Conservation (phyloP, 768 basidiomycete species). For the Pulveroboletus sp. region DNA sequence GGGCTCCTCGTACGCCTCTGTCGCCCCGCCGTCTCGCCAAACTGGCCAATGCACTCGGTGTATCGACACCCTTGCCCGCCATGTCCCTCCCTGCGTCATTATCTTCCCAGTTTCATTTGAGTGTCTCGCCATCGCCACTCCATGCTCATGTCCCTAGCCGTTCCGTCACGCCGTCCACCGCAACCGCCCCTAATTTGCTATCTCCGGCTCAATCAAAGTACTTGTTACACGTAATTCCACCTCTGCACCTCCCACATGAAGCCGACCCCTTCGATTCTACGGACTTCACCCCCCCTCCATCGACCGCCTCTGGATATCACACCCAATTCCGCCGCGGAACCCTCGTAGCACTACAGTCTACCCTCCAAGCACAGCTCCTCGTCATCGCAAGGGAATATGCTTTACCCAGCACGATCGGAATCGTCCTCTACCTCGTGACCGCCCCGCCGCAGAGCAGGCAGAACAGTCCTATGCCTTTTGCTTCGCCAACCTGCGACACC, state of each 20-base stretch:
- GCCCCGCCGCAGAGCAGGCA: constrained; percentile 25
- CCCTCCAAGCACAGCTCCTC: constrained; percentile 74
- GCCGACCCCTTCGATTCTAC: constrained; percentile 39
- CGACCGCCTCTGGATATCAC: constrained; percentile 71
- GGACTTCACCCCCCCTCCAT: constrained; percentile 51
- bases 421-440: constrained; percentile 78
- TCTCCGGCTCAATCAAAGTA: constrained; percentile 56
- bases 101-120: constrained; percentile 12
- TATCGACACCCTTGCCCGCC: constrained; percentile 69
- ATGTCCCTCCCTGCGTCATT: constrained; percentile 24
- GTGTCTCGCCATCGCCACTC: constrained; percentile 18
- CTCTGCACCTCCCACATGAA: constrained; percentile 66
- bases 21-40: constrained; percentile 77
- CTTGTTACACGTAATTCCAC: constrained; percentile 83
- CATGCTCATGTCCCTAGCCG: constrained; percentile 39
- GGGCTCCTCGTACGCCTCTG: constrained; percentile 68
- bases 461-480: constrained; percentile 15
- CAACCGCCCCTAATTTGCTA: constrained; percentile 38
- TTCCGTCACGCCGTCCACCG: constrained; percentile 48
- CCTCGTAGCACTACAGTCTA: constrained; percentile 83
- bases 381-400: constrained; percentile 95
- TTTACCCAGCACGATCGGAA: constrained; percentile 79
- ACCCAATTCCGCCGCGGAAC: constrained; percentile 78
- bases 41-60: constrained; percentile 82
- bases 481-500: constrained; percentile 24